Conservation (phyloP, 371 early-diverging fungal species). For the Mortierella sp. region DNA sequence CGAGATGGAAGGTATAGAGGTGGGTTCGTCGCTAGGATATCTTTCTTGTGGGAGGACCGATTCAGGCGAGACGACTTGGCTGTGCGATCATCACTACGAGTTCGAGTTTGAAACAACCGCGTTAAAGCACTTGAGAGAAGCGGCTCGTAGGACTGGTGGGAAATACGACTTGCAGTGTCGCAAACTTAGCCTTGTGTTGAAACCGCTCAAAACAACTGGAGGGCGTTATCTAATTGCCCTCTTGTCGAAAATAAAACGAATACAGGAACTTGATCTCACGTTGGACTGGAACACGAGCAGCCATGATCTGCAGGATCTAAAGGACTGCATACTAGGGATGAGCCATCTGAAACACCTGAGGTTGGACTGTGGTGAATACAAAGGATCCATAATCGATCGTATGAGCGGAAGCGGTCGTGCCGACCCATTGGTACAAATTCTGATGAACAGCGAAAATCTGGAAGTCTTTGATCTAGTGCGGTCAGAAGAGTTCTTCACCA, state of each 20-base stretch:
- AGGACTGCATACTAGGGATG: constrained; percentile 4
- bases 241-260: neutral
- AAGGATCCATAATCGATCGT: neutral
- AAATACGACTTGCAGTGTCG: neutral
- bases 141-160: neutral
- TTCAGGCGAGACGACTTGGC: constrained; percentile 2
- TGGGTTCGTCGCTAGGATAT: neutral
- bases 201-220: neutral
- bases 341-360: neutral
- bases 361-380: constrained; percentile 5
- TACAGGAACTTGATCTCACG: constrained; percentile 1
- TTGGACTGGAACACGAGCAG: constrained; percentile 14
- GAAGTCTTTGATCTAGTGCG: neutral
- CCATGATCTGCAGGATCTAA: neutral
- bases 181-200: constrained; percentile 2
- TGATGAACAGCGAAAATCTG: neutral
- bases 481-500: constrained; percentile 10
- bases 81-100: constrained; percentile 14
- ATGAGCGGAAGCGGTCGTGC: constrained; percentile 9
- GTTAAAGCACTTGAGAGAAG: neutral
- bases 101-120: constrained; percentile 2
- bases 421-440: constrained; percentile 9
- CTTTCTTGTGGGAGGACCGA: neutral
- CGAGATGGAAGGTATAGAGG: no score
- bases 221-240: neutral